phyloP scores from a whole-genome alignment of 2,329 filamentous ascomycete species.

The Trichoderma pleuroti region DNA sequence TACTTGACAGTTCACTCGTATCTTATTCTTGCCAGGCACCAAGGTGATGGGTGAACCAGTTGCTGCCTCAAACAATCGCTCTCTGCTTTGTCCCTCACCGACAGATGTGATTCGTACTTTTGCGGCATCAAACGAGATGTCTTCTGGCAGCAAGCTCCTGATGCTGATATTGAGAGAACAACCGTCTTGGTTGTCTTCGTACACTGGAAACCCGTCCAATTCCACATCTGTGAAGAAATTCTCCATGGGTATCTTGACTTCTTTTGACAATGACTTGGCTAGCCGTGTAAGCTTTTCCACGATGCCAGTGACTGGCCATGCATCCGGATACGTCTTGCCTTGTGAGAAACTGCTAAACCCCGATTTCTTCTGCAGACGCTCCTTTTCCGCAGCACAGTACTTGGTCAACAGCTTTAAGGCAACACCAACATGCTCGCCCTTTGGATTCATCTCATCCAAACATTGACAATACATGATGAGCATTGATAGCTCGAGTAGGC shows the following conservation, averaged over 20 bases:
- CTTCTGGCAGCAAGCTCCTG: slow-evolving; percentile 68
- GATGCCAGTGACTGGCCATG: slow-evolving; percentile 44
- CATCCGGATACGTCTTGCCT: slow-evolving; percentile 26
- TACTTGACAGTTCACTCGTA: slow-evolving; percentile 37
- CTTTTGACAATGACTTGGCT: slow-evolving; percentile 46
- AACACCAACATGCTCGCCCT: slow-evolving; percentile 75
- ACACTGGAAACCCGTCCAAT: slow-evolving; percentile 64
- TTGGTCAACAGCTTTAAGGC: slow-evolving; percentile 72
- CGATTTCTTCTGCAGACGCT: slow-evolving; percentile 41
- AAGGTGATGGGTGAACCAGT: slow-evolving; percentile 27
- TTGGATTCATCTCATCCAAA: slow-evolving; percentile 69
- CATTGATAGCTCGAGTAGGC: slow-evolving; percentile 74
- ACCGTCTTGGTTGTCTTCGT: slow-evolving; percentile 69
- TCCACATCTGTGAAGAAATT: slow-evolving; percentile 71
- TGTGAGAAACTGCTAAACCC: slow-evolving; percentile 21
- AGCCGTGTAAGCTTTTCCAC: slow-evolving; percentile 46
- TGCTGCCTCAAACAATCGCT: slow-evolving; percentile 42
- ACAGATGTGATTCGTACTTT: slow-evolving; percentile 60
- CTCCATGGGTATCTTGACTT: slow-evolving; percentile 64
- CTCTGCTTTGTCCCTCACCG: slow-evolving; percentile 55
- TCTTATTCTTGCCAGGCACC: slow-evolving; percentile 48
- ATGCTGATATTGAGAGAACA: slow-evolving; percentile 68
- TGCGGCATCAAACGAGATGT: slow-evolving; percentile 62
- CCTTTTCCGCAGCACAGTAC: slow-evolving; percentile 53
- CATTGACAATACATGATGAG: slow-evolving; percentile 82